Conservation (phyloP, 345 rosid genomes). For the Citrus australasica region DNA sequence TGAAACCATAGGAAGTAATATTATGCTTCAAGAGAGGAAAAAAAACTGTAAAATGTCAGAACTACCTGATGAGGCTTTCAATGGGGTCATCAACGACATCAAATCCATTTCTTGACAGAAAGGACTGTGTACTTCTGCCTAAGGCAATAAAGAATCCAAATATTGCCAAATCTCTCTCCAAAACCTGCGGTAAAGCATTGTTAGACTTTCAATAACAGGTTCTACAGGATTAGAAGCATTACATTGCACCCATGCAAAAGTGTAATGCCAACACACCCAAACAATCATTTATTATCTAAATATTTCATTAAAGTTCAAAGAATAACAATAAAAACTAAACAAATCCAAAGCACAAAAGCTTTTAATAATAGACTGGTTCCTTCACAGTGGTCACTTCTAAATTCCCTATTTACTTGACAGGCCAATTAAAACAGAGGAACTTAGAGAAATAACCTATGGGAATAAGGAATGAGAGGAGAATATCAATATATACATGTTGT, state of each 20-base stretch:
- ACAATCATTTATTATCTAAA: neutral
- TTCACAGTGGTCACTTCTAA: neutral
- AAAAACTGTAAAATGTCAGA: constrained; percentile 2
- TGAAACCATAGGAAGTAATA: constrained; percentile 13
- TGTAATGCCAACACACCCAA: constrained; percentile 1
- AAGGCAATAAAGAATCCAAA: constrained; percentile 97
- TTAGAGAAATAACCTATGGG: neutral
- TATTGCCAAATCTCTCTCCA: constrained; percentile 95
- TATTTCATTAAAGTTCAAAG: neutral
- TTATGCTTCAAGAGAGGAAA: neutral
- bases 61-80: constrained; percentile 79
- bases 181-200: constrained; percentile 54
- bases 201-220: constrained; percentile 11
- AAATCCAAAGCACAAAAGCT: neutral
- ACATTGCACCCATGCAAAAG: constrained; percentile 2
- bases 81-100: constrained; percentile 52
- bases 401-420: neutral
- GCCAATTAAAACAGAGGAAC: neutral
- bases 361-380: neutral
- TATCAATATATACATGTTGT: neutral
- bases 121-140: constrained; percentile 76
- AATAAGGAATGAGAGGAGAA: neutral
- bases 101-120: constrained; percentile 74
- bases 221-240: neutral
- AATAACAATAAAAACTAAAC: neutral